Percentiles rank a stretch among this genome's conserved stretches.
Conservation (phyloP, 2,329 filamentous ascomycete species). For the Chaetomiaceae sp. region DNA sequence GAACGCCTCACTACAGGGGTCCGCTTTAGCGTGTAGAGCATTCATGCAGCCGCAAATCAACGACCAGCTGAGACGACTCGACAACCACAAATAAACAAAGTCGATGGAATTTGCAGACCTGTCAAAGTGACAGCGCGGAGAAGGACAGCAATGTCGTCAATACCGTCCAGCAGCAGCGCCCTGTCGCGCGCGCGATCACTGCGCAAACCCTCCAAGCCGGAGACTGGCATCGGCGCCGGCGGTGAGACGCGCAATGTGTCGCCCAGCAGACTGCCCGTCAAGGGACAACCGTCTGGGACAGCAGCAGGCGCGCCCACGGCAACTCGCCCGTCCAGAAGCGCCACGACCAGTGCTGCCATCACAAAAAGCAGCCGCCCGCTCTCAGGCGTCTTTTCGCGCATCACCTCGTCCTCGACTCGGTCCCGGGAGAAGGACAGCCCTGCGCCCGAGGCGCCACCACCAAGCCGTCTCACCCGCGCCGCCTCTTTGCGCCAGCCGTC, state of each 20-base stretch:
- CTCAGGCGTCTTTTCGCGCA: constrained; percentile 25
- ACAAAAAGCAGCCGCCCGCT: constrained; percentile 18
- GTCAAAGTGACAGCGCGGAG: background rate
- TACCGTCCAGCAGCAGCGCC: constrained; percentile 34
- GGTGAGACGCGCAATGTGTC: constrained; percentile 36
- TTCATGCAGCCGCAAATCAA: constrained; percentile 1
- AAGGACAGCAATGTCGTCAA: constrained; percentile 37
- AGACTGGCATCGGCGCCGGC: constrained; percentile 12
- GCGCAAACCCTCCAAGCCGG: constrained; percentile 36
- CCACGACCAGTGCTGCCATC: constrained; percentile 24
- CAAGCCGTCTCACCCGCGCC: constrained; percentile 2
- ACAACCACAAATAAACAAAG: constrained; percentile 7
- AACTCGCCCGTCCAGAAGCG: constrained; percentile 6
- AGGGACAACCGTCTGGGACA: constrained; percentile 33
- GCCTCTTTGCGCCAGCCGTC: constrained; percentile 13
- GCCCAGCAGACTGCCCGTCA: constrained; percentile 48
- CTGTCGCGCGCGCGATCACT: constrained; percentile 43
- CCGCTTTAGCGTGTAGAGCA: constrained; percentile 1
- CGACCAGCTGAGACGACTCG: background rate
- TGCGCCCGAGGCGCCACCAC: background rate
- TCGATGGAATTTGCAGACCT: background rate
- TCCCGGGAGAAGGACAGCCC: constrained; percentile 1
- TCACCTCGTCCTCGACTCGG: constrained; percentile 10
- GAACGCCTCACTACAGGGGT: constrained; percentile 3
- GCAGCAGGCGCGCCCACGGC: background rate